phyloP scores from a whole-genome alignment of 2,329 filamentous ascomycete species.

The Ceratocystiopsis brevicomis region DNA sequence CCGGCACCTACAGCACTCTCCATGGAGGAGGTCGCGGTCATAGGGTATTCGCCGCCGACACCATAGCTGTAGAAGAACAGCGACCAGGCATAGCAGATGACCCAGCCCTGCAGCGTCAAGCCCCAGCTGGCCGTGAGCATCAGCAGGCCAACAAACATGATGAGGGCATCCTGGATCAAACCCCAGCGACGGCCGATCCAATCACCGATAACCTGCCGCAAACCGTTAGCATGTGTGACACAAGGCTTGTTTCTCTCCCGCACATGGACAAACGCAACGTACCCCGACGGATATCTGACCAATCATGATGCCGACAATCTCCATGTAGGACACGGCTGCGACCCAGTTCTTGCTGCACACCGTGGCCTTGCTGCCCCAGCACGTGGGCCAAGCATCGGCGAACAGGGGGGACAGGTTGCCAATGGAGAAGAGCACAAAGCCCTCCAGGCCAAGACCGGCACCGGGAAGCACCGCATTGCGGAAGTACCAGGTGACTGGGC shows the following conservation, averaged over 20 bases:
- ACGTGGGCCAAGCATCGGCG: constrained; percentile 51
- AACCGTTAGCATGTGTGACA: too few relatives aligned
- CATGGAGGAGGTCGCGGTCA: constrained; percentile 90
- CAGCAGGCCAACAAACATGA: constrained; percentile 85
- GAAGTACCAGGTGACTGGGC: constrained; percentile 71
- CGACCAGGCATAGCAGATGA: constrained; percentile 91
- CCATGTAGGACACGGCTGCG: constrained; percentile 70
- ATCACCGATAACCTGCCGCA: constrained; percentile 32
- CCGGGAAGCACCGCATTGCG: constrained; percentile 82
- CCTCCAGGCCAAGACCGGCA: constrained; percentile 80
- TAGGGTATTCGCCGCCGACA: constrained; percentile 80
- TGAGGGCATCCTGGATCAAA: constrained; percentile 80
- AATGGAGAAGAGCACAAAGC: constrained; percentile 93
- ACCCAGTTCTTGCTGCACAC: constrained; percentile 68
- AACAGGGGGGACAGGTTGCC: constrained; percentile 81
- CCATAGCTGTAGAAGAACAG: constrained; percentile 70
- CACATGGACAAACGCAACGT: constrained; percentile 15
- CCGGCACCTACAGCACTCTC: constrained; percentile 75
- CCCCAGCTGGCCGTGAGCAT: constrained; percentile 91
- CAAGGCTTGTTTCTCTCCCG: too few relatives aligned
- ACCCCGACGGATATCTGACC: constrained; percentile 79
- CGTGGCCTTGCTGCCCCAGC: constrained; percentile 44
- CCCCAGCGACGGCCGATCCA: constrained; percentile 86
- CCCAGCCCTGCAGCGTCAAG: constrained; percentile 72
- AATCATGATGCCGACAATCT: constrained; percentile 87